Evolutionary conservation across 192 early-diverging fungal species (phyloP), one percentile per base, ranked within the genome.

Genomic region (Entomortierella lignicola): DNA sequence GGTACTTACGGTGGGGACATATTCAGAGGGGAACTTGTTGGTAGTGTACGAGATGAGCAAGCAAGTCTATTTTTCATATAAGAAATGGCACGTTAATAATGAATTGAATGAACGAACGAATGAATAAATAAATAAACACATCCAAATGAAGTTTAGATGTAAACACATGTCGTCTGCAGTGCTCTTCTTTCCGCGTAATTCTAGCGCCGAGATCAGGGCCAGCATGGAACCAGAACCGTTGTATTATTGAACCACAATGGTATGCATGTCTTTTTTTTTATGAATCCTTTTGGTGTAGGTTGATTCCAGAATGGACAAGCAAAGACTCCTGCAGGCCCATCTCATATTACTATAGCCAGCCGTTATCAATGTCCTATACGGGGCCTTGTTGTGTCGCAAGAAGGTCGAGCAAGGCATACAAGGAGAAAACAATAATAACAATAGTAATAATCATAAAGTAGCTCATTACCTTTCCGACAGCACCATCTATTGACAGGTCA

Each of bases 11-110:
- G 96, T 98, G 27, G 96, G 96, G 31, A 97, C 94, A 81, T 98
- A 98, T 89, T 97, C 96, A 47, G 91, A 93, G 21, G 96, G 96
- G 82, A 97, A 97, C 81, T 95, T 95, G 88, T 97, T 97, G 42
- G 95, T 97, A 60, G 96, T 97, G 83, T 98, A 98, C 54, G 93
- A 94, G 71, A 98, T 97, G 69, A 98, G 88, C 31, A 98, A 87
- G 79, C 95, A 96, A 31, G 96, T 98, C 90, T 97, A 79, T 29
- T 47, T 31, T 27, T 42, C 60, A 42, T 60, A 18, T 56, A 69
- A 23, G 43, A 30, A 47, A 39, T 21, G 18, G 48, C 47, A 54
- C 2, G 42, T 23, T 34, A 20, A 39, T 43, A 48, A 63, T 11
- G 63, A 29, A 4, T 52, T 4, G 15, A 8, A 5, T 20, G 21